A percentile compares a stretch with the other conserved stretches of the same genome.
These are phyloP conservation scores for Diospyros kaki DNA, from an alignment of 148 eudicot genomes.

Conservation along the genomic window DNA sequence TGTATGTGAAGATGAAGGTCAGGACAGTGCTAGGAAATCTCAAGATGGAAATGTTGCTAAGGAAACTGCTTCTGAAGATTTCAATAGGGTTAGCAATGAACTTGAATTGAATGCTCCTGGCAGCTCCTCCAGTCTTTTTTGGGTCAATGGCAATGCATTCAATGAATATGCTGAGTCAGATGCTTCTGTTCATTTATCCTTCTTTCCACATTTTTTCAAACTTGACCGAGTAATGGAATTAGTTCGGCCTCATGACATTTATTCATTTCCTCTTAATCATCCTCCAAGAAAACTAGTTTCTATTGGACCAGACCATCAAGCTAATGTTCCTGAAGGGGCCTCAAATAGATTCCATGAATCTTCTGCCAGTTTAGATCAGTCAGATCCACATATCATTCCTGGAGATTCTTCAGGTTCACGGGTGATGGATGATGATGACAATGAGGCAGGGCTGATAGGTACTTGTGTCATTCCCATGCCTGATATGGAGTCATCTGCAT, in stretches of 20 bases:
- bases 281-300: conserved; percentile 14
- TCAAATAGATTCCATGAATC: neutral
- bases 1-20: conserved; percentile 16
- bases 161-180: conserved; percentile 11
- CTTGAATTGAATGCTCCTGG: conserved; percentile 6
- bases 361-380: neutral
- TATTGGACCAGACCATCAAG: conserved; percentile 21
- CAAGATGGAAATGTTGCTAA: neutral
- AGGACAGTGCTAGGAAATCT: conserved; percentile 15
- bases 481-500: neutral
- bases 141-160: neutral
- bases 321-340: conserved; percentile 16
- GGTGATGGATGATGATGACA: neutral
- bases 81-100: conserved; percentile 6
- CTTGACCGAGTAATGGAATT: conserved; percentile 10
- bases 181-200: conserved; percentile 1
- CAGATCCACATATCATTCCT: neutral
- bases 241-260: conserved; percentile 11
- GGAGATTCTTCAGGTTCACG: neutral
- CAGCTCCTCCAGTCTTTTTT: conserved; percentile 1
- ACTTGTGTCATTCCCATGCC: conserved; percentile 10
- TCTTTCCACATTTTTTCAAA: conserved; percentile 18
- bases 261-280: conserved; percentile 13
- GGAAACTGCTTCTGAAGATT: conserved; percentile 3
- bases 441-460: neutral